phyloP scores from a whole-genome alignment of 768 basidiomycete genomes.

The Tremella fuciformis region DNA sequence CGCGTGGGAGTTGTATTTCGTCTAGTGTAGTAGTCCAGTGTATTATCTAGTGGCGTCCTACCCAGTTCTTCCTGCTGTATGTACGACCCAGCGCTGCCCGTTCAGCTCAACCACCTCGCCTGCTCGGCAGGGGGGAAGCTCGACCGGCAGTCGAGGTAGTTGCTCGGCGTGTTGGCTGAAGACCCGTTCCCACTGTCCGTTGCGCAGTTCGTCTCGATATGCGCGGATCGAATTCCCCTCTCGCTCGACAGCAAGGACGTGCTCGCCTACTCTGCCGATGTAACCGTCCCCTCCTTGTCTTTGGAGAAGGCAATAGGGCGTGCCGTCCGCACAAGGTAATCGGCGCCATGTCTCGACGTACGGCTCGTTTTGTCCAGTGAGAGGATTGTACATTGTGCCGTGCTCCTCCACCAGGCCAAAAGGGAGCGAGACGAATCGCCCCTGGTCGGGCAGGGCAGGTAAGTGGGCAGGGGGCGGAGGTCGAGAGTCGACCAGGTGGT shows the following conservation, averaged over 20 bases:
- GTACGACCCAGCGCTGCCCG: not conserved
- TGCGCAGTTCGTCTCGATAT: conserved; percentile 13
- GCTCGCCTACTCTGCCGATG: conserved; percentile 5
- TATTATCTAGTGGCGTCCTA: too few relatives aligned
- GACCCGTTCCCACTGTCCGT: conserved; percentile 14
- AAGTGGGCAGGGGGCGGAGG: conserved; percentile 12
- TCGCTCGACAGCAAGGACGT: conserved; percentile 18
- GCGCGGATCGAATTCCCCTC: not conserved
- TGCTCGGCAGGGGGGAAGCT: not conserved
- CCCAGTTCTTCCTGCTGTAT: not conserved
- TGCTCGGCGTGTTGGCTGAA: conserved; percentile 5
- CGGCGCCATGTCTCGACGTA: conserved; percentile 34
- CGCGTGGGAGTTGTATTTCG: conserved; percentile 42
- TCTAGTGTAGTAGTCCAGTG: too few relatives aligned
- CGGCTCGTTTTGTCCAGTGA: conserved; percentile 18
- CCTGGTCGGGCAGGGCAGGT: conserved; percentile 24
- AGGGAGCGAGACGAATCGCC: conserved; percentile 21
- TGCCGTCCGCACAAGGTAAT: not conserved
- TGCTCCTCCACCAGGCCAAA: conserved; percentile 30
- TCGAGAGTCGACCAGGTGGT: conserved; percentile 30
- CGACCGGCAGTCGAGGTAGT: conserved; percentile 10
- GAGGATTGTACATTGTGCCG: conserved; percentile 33
- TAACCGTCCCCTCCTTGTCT: conserved; percentile 1
- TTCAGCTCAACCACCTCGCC: not conserved
- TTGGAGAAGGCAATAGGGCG: conserved; percentile 1